A percentile compares a stretch with the other conserved stretches of the same genome.
These are phyloP conservation scores for Teratosphaeria viscida DNA, from an alignment of 2,329 filamentous ascomycete genomes.

Conservation along the genomic window DNA sequence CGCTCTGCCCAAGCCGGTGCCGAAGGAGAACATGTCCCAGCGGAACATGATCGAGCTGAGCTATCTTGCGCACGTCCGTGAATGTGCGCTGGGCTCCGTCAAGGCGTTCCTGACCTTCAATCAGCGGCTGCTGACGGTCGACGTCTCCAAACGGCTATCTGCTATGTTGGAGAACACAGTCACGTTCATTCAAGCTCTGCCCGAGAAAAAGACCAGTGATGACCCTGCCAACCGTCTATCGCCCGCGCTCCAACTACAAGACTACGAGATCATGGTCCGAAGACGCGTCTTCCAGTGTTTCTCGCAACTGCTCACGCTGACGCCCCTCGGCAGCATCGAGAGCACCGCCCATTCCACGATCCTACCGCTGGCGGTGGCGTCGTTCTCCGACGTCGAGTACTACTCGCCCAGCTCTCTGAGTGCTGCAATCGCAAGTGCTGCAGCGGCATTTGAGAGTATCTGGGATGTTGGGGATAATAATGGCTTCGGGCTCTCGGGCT, in stretches of 20 bases:
- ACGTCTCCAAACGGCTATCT: constrained; percentile 86
- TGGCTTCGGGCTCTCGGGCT: constrained; percentile 82
- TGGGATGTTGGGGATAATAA: constrained; percentile 95
- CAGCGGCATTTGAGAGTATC: constrained; percentile 80
- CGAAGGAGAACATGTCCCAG: constrained; percentile 78
- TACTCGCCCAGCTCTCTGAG: constrained; percentile 78
- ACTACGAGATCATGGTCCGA: constrained; percentile 87
- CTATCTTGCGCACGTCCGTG: constrained; percentile 86
- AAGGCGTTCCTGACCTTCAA: constrained; percentile 91
- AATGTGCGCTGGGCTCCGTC: constrained; percentile 86
- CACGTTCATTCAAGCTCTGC: constrained; percentile 75
- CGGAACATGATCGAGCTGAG: constrained; percentile 80
- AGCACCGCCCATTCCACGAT: constrained; percentile 83
- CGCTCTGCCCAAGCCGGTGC: constrained; percentile 84
- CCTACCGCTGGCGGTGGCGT: constrained; percentile 75
- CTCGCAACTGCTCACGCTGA: constrained; percentile 78
- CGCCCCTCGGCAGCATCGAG: constrained; percentile 74
- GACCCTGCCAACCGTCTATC: constrained; percentile 76
- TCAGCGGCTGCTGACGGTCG: constrained; percentile 77
- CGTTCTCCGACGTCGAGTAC: constrained; percentile 87
- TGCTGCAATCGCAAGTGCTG: constrained; percentile 81
- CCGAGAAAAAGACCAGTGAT: constrained; percentile 72
- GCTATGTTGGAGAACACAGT: constrained; percentile 93
- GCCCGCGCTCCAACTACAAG: constrained; percentile 76
- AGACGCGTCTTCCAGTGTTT: constrained; percentile 91